Evolutionary conservation across 2,329 filamentous ascomycete species (phyloP).

Genomic region (Sporothrix sp.): DNA sequence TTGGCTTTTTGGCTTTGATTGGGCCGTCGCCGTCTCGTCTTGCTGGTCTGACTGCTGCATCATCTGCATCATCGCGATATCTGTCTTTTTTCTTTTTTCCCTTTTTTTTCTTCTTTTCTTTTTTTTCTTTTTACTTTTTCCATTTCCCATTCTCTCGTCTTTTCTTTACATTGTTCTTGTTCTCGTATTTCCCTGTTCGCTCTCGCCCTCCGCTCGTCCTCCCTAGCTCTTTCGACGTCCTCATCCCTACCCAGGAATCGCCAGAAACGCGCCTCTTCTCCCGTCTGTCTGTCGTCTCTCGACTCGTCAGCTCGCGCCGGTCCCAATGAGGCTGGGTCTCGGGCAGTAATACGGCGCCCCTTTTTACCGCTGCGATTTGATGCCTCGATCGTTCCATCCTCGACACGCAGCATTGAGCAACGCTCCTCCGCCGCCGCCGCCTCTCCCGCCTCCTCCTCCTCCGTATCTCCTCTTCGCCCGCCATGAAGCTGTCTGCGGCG

Average conservation of each 20-base stretch:
- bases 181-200: neutral
- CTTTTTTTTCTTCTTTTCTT: neutral
- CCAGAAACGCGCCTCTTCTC: neutral
- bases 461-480: slow-evolving; percentile 5
- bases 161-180: neutral
- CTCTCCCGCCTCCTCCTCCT: neutral
- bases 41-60: no score
- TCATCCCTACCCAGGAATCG: no score
- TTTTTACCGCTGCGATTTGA: neutral
- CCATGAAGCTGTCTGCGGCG: slow-evolving; percentile 42
- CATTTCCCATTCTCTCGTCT: neutral
- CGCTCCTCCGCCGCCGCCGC: neutral
- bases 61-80: neutral
- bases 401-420: no score
- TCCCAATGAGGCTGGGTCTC: slow-evolving; percentile 6
- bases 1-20: neutral
- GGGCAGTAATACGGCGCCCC: neutral
- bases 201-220: neutral
- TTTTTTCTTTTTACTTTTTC: neutral
- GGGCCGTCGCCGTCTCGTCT: slow-evolving; percentile 1
- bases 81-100: neutral
- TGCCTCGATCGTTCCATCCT: neutral
- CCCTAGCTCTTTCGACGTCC: neutral
- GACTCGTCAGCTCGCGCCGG: slow-evolving; percentile 2
- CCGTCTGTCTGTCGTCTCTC: neutral